A percentile compares a stretch with the other conserved stretches of the same genome.
Conservation (phyloP, 1,139 yeast species). For the Debaryomycetaceae sp. region DNA sequence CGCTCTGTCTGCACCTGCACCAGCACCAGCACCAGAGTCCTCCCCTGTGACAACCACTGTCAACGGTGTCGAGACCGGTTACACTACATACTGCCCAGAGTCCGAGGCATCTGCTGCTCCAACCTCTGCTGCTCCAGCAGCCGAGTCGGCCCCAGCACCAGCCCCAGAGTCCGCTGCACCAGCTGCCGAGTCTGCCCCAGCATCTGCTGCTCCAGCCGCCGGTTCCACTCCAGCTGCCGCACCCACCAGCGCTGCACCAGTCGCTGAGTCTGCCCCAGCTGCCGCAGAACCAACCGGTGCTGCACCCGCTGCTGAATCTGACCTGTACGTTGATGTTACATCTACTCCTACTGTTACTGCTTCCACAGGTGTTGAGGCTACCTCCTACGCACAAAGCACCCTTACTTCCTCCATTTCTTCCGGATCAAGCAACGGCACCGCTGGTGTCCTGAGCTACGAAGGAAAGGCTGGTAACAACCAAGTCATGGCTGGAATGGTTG, state of each 20-base stretch:
- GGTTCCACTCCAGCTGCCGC: constrained; percentile 13
- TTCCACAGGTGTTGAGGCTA: constrained; percentile 34
- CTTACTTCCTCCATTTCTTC: constrained; percentile 22
- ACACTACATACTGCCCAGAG: constrained; percentile 49
- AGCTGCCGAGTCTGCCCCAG: constrained; percentile 14
- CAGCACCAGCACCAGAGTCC: constrained; percentile 9
- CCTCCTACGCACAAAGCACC: constrained; percentile 33
- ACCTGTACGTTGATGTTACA: constrained; percentile 24
- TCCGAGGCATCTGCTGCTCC: constrained; percentile 15
- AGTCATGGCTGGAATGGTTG: constrained; percentile 36
- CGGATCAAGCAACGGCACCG: constrained; percentile 12
- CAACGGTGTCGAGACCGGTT: constrained; percentile 39
- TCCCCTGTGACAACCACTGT: constrained; percentile 37
- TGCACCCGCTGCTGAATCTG: constrained; percentile 17
- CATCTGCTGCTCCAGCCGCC: constrained; percentile 11
- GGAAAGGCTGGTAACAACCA: constrained; percentile 27
- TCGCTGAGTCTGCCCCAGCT: constrained; percentile 8
- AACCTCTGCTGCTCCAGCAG: constrained; percentile 16
- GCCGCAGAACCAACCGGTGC: constrained; percentile 12
- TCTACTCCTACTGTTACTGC: constrained; percentile 35
- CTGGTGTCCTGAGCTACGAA: constrained; percentile 24
- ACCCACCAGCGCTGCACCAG: constrained; percentile 5
- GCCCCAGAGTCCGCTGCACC: constrained; percentile 11
- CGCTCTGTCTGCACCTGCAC: constrained; percentile 14
- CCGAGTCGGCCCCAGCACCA: constrained; percentile 16